Evolutionary conservation across 495 filamentous ascomycete genomes (phyloP).

Genomic region (Hyaloscypha variabilis): DNA sequence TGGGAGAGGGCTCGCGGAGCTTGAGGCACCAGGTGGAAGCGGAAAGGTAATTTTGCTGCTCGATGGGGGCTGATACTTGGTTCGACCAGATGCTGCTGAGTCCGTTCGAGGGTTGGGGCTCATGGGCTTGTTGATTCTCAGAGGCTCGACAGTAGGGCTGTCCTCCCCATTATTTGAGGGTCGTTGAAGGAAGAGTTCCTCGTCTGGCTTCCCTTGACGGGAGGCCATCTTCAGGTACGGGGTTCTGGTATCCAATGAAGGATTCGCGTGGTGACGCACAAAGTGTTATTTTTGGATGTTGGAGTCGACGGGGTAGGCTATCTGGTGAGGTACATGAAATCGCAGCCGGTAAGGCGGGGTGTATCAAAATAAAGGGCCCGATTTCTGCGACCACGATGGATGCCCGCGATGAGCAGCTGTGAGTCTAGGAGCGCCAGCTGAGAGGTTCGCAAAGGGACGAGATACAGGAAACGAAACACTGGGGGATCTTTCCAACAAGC

Average conservation of each 20-base stretch:
- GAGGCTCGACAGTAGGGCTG: conserved; percentile 77
- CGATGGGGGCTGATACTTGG: conserved; percentile 45
- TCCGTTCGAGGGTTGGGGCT: conserved; percentile 51
- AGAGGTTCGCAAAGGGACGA: conserved; percentile 18
- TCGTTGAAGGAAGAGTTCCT: conserved; percentile 77
- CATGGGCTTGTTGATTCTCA: conserved; percentile 79
- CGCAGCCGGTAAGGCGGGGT: conserved; percentile 26
- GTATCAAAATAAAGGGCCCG: conserved; percentile 13
- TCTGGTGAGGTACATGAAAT: conserved; percentile 28
- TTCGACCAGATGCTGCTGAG: conserved; percentile 44
- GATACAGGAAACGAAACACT: conserved; percentile 23
- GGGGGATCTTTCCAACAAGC: conserved; percentile 8
- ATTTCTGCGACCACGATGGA: conserved; percentile 27
- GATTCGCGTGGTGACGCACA: conserved; percentile 29
- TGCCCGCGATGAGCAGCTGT: neutral
- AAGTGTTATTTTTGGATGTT: conserved; percentile 32
- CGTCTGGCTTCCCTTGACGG: conserved; percentile 57
- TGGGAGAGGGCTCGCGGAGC: conserved; percentile 66
- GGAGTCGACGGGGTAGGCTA: conserved; percentile 25
- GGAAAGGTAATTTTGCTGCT: conserved; percentile 51
- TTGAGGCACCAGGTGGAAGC: conserved; percentile 64
- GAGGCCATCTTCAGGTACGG: conserved; percentile 28
- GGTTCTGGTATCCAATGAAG: conserved; percentile 21
- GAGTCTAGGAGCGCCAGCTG: conserved; percentile 10
- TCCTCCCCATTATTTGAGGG: conserved; percentile 55